Evolutionary conservation across 2,329 filamentous ascomycete genomes (phyloP), one percentile per base, ranked within the genome.

Genomic region (Pseudocercospora pini-densiflorae): DNA sequence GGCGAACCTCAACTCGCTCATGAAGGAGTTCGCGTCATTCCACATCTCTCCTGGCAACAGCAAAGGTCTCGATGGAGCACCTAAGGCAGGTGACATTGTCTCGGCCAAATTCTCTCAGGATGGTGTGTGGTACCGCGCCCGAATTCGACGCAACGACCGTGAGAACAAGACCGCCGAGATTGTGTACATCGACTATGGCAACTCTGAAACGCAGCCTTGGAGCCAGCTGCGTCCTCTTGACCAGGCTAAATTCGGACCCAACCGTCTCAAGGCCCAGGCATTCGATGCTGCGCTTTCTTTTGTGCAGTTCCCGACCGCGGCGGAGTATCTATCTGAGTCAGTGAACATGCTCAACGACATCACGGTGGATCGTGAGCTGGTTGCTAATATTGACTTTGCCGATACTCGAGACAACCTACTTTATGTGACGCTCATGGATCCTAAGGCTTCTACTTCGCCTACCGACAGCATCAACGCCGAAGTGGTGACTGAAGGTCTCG

Each of bases 121-220:
- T 77, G 88, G 90, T 66, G 89, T 95, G 73, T 99, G 94, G 94
- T 99, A 99, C 83, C 92, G 95, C 68, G 95, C 92, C 33, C 91
- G 90, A 68, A 89, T 99, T 68, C 90, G 94, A 68, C 89, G 94
- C 77, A 97, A 98, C 80, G 95, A 99, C 82, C 93, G 95, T 68
- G 87, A 94, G 8, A 90, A 90, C 75, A 93, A 95, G 86, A 89
- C 92, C 73, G 90, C 93, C 24, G 95, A 99, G 80, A 90, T 99
- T 27, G 83, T 96, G 54, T 99, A 97, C 81, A 88, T 99, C 69
- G 95, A 99, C 83, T 99, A 96, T 80, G 95, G 95, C 74, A 99
- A 99, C 85, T 90, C 88, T 63, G 95, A 99, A 81, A 90, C 89
- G 76, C 85, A 97, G 64, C 88, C 94, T 0, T 99, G 94, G 93